phyloP scores from a whole-genome alignment of 2,329 filamentous ascomycete species.

The Alternaria postmessia region DNA sequence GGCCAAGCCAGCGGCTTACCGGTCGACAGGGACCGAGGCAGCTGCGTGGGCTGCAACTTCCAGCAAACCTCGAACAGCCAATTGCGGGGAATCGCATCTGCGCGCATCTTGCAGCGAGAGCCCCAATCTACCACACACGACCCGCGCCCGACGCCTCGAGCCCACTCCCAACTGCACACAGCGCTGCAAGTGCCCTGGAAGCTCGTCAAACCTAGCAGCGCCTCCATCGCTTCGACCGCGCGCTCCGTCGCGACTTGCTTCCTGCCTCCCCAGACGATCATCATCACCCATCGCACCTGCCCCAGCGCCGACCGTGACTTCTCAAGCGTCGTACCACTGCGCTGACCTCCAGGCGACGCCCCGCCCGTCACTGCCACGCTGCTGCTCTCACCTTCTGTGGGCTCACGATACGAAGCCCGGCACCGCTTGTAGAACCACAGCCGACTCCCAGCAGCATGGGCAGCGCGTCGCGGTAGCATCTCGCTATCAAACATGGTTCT shows the following conservation, averaged over 20 bases:
- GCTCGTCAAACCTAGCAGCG: constrained; percentile 12
- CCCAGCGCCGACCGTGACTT: constrained; percentile 16
- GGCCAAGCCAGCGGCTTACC: constrained; percentile 21
- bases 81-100: constrained; percentile 39
- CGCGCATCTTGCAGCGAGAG: constrained; percentile 25
- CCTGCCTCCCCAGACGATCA: constrained; percentile 9
- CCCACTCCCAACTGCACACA: constrained; percentile 6
- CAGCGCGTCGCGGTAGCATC: constrained; percentile 42
- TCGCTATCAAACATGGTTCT: constrained; percentile 43
- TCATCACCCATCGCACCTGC: constrained; percentile 12
- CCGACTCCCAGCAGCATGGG: constrained; percentile 44
- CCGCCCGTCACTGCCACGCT: constrained; percentile 19
- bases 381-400: constrained; percentile 12
- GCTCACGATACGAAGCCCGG: constrained; percentile 10
- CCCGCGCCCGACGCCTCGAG: constrained; percentile 18
- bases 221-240: constrained; percentile 6
- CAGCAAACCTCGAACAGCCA: constrained; percentile 34
- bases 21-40: constrained; percentile 26
- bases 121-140: constrained; percentile 20
- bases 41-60: constrained; percentile 16
- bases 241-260: background rate
- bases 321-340: constrained; percentile 16
- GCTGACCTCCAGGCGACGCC: constrained; percentile 27
- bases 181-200: constrained; percentile 10
- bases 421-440: constrained; percentile 16